Base-by-base conservation (phyloP, 441 rosid genomes). In the Macaranga tanarius region DNA sequence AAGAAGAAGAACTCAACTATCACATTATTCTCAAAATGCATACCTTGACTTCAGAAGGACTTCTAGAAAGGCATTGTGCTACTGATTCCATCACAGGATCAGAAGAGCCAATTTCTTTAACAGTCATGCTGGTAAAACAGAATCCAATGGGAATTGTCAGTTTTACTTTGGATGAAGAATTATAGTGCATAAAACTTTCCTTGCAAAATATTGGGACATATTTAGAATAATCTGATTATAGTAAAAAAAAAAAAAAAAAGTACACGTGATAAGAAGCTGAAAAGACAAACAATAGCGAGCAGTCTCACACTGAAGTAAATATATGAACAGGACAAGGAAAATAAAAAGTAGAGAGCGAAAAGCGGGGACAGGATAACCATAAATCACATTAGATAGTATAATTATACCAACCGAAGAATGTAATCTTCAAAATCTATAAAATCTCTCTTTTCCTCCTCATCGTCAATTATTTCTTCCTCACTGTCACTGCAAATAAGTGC, bases 401-500 rank as follows among this genome's bases (percentile, higher is more conserved):
- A 79, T 66, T 82, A 70, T 73, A 91, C 97, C 77, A 79, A 95
- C 99, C 99, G 80, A 65, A 95, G 87, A 85, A 93, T 85, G 82
- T 74, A 88, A 75, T 95, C 97, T 84, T 95, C 98, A 76, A 88
- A 86, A 64, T 86, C 92, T 75, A 81, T 22, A 86, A 91, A 95
- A 25, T 83, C 88, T 81, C 74, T 84, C 79, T 92, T 95, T 26
- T 88, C 97, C 62, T 90, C 98, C 60, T 95, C 99, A 0, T 90
- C 99, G 0, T 92, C 98, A 74, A 82, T 82, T 71, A 56, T 69
- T 80, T 95, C 99, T 82, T 95, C 99, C 79, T 95, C 99, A 74
- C 99, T 95, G 73, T 95, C 99, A 85, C 99, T 95, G 82, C 99
- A 95, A 72, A 95, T 93, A 75, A 95, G 96, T 54, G 99, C 97